Conservation (phyloP, 2,329 filamentous ascomycete genomes). For the Trichoderma sp. region DNA sequence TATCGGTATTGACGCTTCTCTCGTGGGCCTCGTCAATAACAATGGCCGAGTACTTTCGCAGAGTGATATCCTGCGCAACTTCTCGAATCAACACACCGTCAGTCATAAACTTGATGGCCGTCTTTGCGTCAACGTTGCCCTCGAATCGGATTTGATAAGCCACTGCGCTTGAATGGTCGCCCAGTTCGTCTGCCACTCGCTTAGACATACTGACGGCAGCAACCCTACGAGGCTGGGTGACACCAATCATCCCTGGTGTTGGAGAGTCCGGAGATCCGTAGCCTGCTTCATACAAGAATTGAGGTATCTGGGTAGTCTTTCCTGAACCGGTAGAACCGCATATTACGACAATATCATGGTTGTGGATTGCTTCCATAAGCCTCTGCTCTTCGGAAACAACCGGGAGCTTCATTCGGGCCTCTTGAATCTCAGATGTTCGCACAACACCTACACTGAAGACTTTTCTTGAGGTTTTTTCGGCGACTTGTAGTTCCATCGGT, state of each 20-base stretch:
- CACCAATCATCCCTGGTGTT: slow-evolving; percentile 87
- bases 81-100: slow-evolving; percentile 94
- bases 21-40: slow-evolving; percentile 98
- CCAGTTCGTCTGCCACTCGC: slow-evolving; percentile 83
- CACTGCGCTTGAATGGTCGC: slow-evolving; percentile 73
- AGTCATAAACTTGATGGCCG: slow-evolving; percentile 97
- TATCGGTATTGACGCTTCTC: slow-evolving; percentile 95
- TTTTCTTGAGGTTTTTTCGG: slow-evolving; percentile 64
- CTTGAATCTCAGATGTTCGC: slow-evolving; percentile 73
- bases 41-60: slow-evolving; percentile 89
- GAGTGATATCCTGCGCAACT: slow-evolving; percentile 82
- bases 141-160: slow-evolving; percentile 97
- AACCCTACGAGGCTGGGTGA: slow-evolving; percentile 92
- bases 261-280: slow-evolving; percentile 78
- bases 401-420: slow-evolving; percentile 75
- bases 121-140: slow-evolving; percentile 74
- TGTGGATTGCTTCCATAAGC: slow-evolving; percentile 97
- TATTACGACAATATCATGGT: slow-evolving; percentile 84
- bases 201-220: slow-evolving; percentile 97
- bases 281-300: slow-evolving; percentile 92
- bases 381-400: slow-evolving; percentile 95
- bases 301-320: slow-evolving; percentile 96
- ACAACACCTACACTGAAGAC: slow-evolving; percentile 73
- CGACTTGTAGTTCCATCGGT: slow-evolving; percentile 65
- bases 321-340: slow-evolving; percentile 95